Evolutionary conservation across 495 filamentous ascomycete species (phyloP), one percentile per base, ranked within the genome.

Genomic region (Talaromyces proteolyticus): DNA sequence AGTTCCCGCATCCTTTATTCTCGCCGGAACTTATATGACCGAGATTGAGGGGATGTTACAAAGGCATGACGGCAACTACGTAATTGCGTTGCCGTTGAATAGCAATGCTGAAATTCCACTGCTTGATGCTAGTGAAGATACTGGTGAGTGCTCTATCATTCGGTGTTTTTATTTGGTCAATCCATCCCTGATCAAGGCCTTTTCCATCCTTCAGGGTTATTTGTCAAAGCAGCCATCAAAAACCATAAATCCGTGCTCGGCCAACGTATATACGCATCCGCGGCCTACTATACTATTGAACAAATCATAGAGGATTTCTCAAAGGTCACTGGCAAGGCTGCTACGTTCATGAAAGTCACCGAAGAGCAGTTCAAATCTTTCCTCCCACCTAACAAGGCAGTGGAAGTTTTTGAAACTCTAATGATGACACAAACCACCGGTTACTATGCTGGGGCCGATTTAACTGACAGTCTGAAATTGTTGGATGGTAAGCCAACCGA

Each of bases 1-100:
- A 4, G 60, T 69, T 47, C 63, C 62, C 47, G 62, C 59, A 44
- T 64, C 62, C 1, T 60, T 60, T 38, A 34, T 38, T 25, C 24
- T 49, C 3, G 29, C 48, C 4, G 55, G 56, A 3, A 38, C 16
- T 21, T 57, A 54, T 34, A 58, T 54, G 51, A 18, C 47, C 18
- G 53, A 59, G 40, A 46, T 58, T 21, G 19, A 19, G 17, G 18
- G 16, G 10, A 16, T 42, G 48, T 12, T 51, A 4, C 44, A n/a
- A n/a, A 21, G 8, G 41, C 39, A 51, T 1, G 46, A 18, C 8
- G 46, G 40, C 19, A 43, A 23, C 2, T 51, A 51, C 29, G 25
- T 43, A 12, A 45, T 51, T 42, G 36, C 48, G 8, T 26, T 42
- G 25, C 36, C 48, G 20, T n/a, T 51, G n/a, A 21, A 36, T 4